Percentiles rank a stretch among this genome's conserved stretches.
These are phyloP conservation scores for Nitzschia inconspicua DNA, from an alignment of 108 stramenopile genomes.

Conservation along the genomic window DNA sequence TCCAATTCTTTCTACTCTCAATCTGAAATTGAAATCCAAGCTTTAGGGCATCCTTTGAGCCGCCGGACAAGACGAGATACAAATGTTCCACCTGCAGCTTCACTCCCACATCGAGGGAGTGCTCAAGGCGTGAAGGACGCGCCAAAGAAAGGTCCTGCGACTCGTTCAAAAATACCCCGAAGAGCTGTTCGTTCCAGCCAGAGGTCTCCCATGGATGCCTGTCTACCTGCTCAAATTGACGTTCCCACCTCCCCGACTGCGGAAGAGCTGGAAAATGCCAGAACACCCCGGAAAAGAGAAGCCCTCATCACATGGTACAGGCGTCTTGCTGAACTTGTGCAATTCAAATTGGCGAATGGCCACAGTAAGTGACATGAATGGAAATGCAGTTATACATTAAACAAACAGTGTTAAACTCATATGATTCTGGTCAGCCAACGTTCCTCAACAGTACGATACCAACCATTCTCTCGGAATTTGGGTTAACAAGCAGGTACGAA, in stretches of 20 bases:
- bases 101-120: neutral
- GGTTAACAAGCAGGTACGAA: constrained; percentile 68
- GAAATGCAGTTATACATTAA: too few relatives aligned
- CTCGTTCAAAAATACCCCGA: neutral
- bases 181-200: neutral
- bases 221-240: too few relatives aligned
- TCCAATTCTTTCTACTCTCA: neutral
- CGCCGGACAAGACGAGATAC: neutral
- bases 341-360: constrained; percentile 32
- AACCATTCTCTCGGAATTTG: constrained; percentile 47
- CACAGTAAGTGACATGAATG: constrained; percentile 54
- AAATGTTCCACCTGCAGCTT: constrained; percentile 2
- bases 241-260: too few relatives aligned
- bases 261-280: constrained; percentile 17
- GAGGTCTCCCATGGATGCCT: too few relatives aligned
- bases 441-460: constrained; percentile 48
- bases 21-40: neutral
- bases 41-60: neutral
- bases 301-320: constrained; percentile 45
- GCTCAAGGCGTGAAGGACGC: too few relatives aligned
- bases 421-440: constrained; percentile 34
- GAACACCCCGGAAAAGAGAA: constrained; percentile 12
- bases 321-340: constrained; percentile 33
- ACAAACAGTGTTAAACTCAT: too few relatives aligned
- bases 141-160: neutral